Percentiles rank a stretch among this genome's conserved stretches.
phyloP scores from a whole-genome alignment of 768 basidiomycete species.

The Lepiota venenata region DNA sequence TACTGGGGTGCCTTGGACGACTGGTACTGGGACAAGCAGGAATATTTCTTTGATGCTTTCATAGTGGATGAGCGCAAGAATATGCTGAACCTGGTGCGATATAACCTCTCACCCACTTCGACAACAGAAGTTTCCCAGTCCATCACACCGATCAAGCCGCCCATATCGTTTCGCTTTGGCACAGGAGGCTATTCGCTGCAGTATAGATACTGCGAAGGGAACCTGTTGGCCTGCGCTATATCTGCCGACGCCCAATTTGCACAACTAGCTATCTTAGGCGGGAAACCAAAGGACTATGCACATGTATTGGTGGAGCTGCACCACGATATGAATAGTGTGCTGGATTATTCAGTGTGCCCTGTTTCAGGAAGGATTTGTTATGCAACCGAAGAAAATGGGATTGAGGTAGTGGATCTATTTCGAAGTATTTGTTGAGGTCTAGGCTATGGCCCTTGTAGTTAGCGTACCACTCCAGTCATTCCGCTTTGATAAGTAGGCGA shows the following conservation, averaged over 20 bases:
- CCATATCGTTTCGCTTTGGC: background rate
- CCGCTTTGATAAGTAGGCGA: too few species aligned
- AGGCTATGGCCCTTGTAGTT: too few species aligned
- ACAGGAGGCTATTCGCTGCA: background rate
- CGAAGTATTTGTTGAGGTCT: background rate
- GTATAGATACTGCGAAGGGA: background rate
- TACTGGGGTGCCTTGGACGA: background rate
- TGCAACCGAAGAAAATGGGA: background rate
- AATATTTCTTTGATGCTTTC: background rate
- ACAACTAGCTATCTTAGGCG: background rate
- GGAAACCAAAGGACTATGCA: background rate
- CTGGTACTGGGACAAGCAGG: slow-evolving; percentile 4
- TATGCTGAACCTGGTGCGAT: background rate
- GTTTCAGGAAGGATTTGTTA: slow-evolving; percentile 4
- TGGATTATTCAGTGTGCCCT: slow-evolving; percentile 1
- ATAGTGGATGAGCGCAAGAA: background rate
- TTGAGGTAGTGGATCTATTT: slow-evolving; percentile 1
- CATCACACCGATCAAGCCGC: background rate
- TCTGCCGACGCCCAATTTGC: background rate
- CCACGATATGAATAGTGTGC: background rate
- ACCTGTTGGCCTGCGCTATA: background rate
- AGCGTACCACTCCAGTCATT: too few species aligned
- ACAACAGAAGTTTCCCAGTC: background rate
- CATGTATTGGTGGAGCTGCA: background rate
- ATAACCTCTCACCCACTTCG: background rate